These are phyloP conservation scores for Botrytis fabae DNA, from an alignment of 2,329 filamentous ascomycete genomes.

Conservation along the genomic window DNA sequence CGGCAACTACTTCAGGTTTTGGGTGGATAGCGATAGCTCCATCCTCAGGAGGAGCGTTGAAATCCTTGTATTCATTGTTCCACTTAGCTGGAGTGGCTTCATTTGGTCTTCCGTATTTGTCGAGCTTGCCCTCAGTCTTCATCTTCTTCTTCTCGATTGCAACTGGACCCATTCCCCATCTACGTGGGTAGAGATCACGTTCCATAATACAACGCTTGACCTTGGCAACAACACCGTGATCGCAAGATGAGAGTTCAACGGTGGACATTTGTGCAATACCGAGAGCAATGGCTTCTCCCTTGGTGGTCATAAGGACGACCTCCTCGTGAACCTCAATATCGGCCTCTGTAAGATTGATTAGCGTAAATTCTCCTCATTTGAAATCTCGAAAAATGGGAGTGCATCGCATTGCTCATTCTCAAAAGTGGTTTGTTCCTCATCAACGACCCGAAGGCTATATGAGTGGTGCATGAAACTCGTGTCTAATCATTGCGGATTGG, in stretches of 20 bases:
- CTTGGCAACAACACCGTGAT: slow-evolving; percentile 97
- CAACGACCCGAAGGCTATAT: slow-evolving; percentile 84
- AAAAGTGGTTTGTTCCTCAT: slow-evolving; percentile 65
- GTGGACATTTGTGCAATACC: slow-evolving; percentile 98
- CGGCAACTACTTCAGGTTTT: slow-evolving; percentile 44
- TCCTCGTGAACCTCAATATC: slow-evolving; percentile 94
- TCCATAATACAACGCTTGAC: slow-evolving; percentile 99
- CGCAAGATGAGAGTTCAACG: slow-evolving; percentile 93
- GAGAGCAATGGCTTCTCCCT: slow-evolving; percentile 96
- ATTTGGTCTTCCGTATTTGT: slow-evolving; percentile 94
- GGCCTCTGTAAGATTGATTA: slow-evolving; percentile 59
- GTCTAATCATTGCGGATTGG: slow-evolving; percentile 79
- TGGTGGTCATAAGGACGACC: slow-evolving; percentile 97
- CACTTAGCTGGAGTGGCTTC: slow-evolving; percentile 92
- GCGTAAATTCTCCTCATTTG: slow-evolving; percentile 21
- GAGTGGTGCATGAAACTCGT: slow-evolving; percentile 98
- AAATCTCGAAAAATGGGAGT: neutral
- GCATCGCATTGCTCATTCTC: slow-evolving; percentile 16
- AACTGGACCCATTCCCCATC: slow-evolving; percentile 94
- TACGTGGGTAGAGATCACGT: slow-evolving; percentile 91
- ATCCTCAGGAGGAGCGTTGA: slow-evolving; percentile 55
- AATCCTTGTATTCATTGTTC: slow-evolving; percentile 92
- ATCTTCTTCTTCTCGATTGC: slow-evolving; percentile 99
- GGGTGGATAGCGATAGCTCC: slow-evolving; percentile 42
- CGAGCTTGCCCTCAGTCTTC: slow-evolving; percentile 95